Conservation (phyloP, 2,329 filamentous ascomycete genomes). For the Trichoderma cornu-damae region DNA sequence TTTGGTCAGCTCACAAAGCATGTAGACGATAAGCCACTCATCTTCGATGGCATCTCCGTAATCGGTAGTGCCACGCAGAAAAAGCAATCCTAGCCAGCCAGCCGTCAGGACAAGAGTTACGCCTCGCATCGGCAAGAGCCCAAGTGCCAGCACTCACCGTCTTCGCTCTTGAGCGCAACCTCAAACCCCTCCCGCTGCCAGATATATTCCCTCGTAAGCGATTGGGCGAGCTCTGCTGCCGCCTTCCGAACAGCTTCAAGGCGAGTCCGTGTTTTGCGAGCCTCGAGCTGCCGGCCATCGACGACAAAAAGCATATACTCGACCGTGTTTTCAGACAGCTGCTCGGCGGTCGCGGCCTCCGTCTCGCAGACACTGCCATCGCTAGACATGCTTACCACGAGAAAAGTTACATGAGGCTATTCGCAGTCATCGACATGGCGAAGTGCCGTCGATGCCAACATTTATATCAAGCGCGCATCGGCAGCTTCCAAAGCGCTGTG, state of each 20-base stretch:
- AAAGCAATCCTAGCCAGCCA: constrained; percentile 43
- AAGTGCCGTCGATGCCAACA: too few relatives aligned
- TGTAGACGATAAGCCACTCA: constrained; percentile 93
- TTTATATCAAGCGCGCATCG: background rate
- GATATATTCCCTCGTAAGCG: constrained; percentile 76
- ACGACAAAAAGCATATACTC: constrained; percentile 78
- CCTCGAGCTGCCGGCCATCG: constrained; percentile 45
- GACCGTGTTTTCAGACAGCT: constrained; percentile 73
- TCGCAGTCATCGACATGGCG: background rate
- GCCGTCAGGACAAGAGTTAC: background rate
- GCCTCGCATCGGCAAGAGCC: background rate
- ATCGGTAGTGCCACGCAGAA: constrained; percentile 71
- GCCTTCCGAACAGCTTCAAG: constrained; percentile 70
- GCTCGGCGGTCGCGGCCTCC: constrained; percentile 1
- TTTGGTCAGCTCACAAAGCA: constrained; percentile 75
- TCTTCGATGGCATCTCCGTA: constrained; percentile 95
- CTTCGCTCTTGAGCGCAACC: constrained; percentile 57
- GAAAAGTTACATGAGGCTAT: too few relatives aligned
- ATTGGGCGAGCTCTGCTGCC: constrained; percentile 56
- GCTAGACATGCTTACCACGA: background rate
- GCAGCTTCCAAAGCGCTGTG: background rate
- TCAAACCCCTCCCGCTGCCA: constrained; percentile 86
- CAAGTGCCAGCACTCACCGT: constrained; percentile 41
- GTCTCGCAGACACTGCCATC: background rate
- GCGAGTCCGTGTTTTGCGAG: constrained; percentile 54